Conservation (phyloP, 2,329 filamentous ascomycete genomes). For the Orbilia javanica region DNA sequence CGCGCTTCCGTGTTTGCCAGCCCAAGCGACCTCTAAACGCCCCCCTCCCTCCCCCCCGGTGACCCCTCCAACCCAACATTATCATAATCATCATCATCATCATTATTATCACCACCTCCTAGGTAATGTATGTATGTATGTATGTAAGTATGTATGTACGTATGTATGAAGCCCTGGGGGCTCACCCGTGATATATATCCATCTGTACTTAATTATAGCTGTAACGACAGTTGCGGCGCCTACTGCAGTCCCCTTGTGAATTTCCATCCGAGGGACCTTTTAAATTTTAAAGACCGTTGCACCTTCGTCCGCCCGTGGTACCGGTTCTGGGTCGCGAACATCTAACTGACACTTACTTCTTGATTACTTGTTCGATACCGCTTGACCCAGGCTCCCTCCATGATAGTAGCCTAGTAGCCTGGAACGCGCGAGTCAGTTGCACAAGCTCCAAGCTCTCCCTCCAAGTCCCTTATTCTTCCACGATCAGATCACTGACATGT, state of each 20-base stretch:
- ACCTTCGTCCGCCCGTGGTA: not conserved
- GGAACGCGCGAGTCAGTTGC: not conserved
- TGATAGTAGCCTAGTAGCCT: constrained; percentile 4
- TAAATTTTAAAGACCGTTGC: not conserved
- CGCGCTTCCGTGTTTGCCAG: constrained; percentile 39
- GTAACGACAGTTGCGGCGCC: constrained; percentile 46
- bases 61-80: not conserved
- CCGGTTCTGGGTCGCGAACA: not conserved
- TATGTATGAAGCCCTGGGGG: too few relatives aligned
- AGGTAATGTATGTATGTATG: not conserved
- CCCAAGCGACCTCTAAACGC: constrained; percentile 52
- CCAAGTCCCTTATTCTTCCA: constrained; percentile 32
- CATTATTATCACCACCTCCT: too few relatives aligned
- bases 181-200: not conserved
- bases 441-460: constrained; percentile 30
- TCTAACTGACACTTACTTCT: not conserved
- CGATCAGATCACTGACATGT: constrained; percentile 15
- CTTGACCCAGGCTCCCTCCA: too few relatives aligned
- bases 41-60: not conserved
- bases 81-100: too few relatives aligned
- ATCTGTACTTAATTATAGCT: constrained; percentile 44
- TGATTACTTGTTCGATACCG: not conserved
- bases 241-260: constrained; percentile 47
- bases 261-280: constrained; percentile 3
- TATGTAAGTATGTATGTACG: not conserved